Base-by-base conservation (phyloP, 164 flowering plant genomes). In the Kalanchoe fedtschenkoi region DNA sequence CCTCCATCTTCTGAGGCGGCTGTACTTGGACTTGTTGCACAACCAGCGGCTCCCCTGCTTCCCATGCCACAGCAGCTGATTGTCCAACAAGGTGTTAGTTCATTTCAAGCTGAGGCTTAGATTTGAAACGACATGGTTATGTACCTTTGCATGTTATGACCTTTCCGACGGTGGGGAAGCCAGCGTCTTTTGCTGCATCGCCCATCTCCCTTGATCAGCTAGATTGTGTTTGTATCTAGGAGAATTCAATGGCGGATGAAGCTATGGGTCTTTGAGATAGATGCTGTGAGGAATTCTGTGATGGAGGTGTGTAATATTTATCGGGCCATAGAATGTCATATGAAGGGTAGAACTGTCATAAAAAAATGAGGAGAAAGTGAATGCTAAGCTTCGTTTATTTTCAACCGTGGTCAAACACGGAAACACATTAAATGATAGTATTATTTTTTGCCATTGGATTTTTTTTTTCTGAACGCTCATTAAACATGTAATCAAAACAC, bases 1-100 rank as follows among this genome's bases (percentile, higher is more conserved):
- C 88, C 71, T 86, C 93, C 82, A 78, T 67, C 29, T 74, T 67
- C 64, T 83, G 77, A 35, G 96, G 96, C 1, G 89, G 89, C 32
- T 78, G 77, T 1, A 89, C 89, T 22, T 35, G 75, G 9, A 89
- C 64, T 51, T 83, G 77, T 63, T 89, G 85, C 8, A 85, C 72
- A 22, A 73, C 70, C 55, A 85, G 53, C 2, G 83, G 81, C 64
- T 77, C 29, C 15, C 74, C 74, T 1, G 91, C 82, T 7, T 78
- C 77, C 75, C 79, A 69, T 21, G 70, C 74, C 26, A 83, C 84
- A 10, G 84, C 88, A 60, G 84, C 88, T 83, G 62, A 72, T 72
- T n/a, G 42, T 34, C 61, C 35, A 46, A 22, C 19, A 37, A 15
- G 3, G 16, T 11, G 3, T 8, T 1, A 58, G 16, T 17, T 2